Conservation (phyloP, 2,329 filamentous ascomycete genomes). For the Coniella lustricola region DNA sequence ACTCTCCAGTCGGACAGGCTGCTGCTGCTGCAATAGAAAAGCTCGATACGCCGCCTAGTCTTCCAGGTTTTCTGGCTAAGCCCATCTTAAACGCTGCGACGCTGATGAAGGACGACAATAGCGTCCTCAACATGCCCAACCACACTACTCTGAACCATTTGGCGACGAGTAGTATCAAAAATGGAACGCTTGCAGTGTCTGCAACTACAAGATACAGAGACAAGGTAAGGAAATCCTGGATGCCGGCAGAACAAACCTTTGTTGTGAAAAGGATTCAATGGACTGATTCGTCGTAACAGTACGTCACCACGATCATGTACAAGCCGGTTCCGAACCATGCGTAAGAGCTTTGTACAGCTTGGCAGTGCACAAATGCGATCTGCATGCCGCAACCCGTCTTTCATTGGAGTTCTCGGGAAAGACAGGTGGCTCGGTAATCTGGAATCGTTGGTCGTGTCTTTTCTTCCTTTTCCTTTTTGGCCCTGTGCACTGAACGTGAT, state of each 20-base stretch:
- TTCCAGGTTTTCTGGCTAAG: constrained; percentile 88
- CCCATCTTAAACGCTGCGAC: constrained; percentile 88
- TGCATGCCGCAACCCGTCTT: background rate
- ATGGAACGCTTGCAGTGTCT: constrained; percentile 88
- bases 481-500: too few species aligned
- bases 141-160: constrained; percentile 95
- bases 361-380: too few species aligned
- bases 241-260: background rate
- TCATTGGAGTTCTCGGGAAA: constrained; percentile 10
- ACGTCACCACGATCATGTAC: constrained; percentile 96
- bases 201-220: constrained; percentile 96
- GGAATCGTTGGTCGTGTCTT: background rate
- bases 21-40: constrained; percentile 70
- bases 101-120: constrained; percentile 95
- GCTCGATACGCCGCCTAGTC: constrained; percentile 72
- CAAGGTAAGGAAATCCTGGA: constrained; percentile 55
- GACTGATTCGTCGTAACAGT: constrained; percentile 46
- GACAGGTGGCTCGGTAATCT: constrained; percentile 3
- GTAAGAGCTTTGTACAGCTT: background rate
- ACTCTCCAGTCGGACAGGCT: constrained; percentile 65
- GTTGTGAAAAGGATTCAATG: too few species aligned
- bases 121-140: constrained; percentile 92
- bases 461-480: too few species aligned
- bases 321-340: constrained; percentile 51
- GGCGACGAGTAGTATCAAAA: constrained; percentile 96